Conservation (phyloP, 306 rosid genomes). For the Potentilla sterilis region DNA sequence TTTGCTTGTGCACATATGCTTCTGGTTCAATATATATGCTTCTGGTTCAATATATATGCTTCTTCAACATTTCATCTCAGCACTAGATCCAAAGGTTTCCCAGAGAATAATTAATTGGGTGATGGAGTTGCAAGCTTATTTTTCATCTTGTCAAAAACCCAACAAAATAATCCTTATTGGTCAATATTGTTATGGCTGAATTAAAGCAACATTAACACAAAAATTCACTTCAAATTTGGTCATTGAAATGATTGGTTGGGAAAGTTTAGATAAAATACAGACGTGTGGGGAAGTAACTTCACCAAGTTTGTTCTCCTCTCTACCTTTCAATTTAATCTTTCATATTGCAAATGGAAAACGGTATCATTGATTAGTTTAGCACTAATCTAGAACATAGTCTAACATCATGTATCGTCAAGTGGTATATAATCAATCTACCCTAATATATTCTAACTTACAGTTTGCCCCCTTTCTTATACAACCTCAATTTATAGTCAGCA, state of each 20-base stretch:
- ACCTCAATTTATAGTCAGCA: not conserved
- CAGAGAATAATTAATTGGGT: not conserved
- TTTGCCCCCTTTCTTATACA: not conserved
- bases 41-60: not conserved
- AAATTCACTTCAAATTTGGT: conserved; percentile 2
- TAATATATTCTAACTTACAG: not conserved
- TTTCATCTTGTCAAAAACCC: not conserved
- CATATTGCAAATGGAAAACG: conserved; percentile 11
- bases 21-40: not conserved
- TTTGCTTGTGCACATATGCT: not conserved
- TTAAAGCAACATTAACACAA: conserved; percentile 11
- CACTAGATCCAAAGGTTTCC: not conserved
- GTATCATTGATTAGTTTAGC: conserved; percentile 13
- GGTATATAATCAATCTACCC: not conserved
- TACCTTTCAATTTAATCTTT: conserved; percentile 12
- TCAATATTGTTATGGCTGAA: conserved; percentile 21
- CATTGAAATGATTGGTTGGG: conserved; percentile 4
- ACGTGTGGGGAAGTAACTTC: conserved; percentile 29
- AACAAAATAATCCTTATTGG: conserved; percentile 4
- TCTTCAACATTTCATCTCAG: not conserved
- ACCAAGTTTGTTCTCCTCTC: conserved; percentile 14
- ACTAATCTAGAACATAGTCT: not conserved
- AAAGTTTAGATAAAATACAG: not conserved
- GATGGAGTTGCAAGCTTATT: conserved; percentile 3
- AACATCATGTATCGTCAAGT: not conserved